Percentiles rank a stretch among this genome's conserved stretches.
Conservation (phyloP, 345 rosid genomes). For the Eucalyptus guilfoylei region DNA sequence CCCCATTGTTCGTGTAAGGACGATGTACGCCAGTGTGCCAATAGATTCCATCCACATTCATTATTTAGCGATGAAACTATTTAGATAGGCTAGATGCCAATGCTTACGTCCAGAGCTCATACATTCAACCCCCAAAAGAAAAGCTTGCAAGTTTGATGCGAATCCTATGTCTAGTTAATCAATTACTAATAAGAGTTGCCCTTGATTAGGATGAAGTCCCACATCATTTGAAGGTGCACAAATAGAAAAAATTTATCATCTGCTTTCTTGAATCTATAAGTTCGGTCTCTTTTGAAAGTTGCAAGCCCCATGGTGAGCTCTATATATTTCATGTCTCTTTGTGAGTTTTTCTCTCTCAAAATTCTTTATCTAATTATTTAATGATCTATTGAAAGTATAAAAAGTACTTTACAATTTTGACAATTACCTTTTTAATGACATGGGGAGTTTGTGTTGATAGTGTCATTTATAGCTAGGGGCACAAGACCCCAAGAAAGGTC, state of each 20-base stretch:
- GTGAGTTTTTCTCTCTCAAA: neutral
- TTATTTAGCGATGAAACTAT: neutral
- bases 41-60: neutral
- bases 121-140: neutral
- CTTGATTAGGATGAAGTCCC: neutral
- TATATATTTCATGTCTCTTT: neutral
- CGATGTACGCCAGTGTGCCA: neutral
- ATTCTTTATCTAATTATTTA: neutral
- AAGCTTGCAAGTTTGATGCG: accelerated
- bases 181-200: neutral
- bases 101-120: neutral
- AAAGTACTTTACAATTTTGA: neutral
- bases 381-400: neutral
- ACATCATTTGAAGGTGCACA: accelerated
- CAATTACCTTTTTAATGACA: neutral
- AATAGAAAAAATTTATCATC: accelerated
- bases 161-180: neutral
- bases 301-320: neutral
- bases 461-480: neutral
- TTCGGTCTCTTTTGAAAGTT: neutral
- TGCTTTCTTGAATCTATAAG: neutral
- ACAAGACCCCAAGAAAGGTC: neutral
- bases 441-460: neutral
- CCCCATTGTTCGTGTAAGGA: neutral
- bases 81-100: neutral